A percentile compares a stretch with the other conserved stretches of the same genome.
These are phyloP conservation scores for Colletotrichum magnum DNA, from an alignment of 2,329 filamentous ascomycete genomes.

Conservation along the genomic window DNA sequence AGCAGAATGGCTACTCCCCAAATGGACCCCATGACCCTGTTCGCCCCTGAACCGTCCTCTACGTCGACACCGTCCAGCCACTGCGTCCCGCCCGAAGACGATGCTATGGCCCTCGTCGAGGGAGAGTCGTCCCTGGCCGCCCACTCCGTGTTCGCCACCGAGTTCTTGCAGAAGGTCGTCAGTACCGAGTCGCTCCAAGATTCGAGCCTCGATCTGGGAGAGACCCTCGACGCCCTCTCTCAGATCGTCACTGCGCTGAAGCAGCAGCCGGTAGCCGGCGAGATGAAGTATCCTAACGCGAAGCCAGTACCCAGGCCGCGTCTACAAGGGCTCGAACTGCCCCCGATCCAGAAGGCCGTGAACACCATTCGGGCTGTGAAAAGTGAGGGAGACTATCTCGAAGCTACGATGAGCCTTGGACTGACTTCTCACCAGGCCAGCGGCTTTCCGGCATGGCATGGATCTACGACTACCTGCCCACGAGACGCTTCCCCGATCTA, in stretches of 20 bases:
- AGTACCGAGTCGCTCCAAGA: conserved; percentile 44
- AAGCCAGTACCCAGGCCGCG: conserved; percentile 19
- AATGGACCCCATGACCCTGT: conserved; percentile 4
- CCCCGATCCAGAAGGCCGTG: conserved; percentile 39
- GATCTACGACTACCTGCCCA: conserved; percentile 49
- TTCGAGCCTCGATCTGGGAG: conserved; percentile 50
- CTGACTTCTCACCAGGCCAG: no score
- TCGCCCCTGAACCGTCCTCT: conserved; percentile 8
- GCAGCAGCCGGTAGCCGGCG: conserved; percentile 44
- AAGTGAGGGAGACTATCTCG: conserved; percentile 3
- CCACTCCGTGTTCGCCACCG: conserved; percentile 62
- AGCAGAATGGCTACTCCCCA: neutral
- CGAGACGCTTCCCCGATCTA: conserved; percentile 49
- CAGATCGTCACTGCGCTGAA: conserved; percentile 48
- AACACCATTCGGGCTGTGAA: conserved; percentile 23
- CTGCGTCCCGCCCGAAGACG: conserved; percentile 36
- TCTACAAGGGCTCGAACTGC: conserved; percentile 33
- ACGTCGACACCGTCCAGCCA: conserved; percentile 38
- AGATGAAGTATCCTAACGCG: conserved; percentile 47
- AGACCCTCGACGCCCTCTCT: conserved; percentile 53
- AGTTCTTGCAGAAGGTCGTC: conserved; percentile 58
- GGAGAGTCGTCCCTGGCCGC: conserved; percentile 62
- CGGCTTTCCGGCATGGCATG: conserved; percentile 42
- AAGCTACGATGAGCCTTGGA: neutral
- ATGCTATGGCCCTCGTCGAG: conserved; percentile 53